These are phyloP conservation scores for Suillus sp. DNA, from an alignment of 768 basidiomycete genomes.

Conservation along the genomic window DNA sequence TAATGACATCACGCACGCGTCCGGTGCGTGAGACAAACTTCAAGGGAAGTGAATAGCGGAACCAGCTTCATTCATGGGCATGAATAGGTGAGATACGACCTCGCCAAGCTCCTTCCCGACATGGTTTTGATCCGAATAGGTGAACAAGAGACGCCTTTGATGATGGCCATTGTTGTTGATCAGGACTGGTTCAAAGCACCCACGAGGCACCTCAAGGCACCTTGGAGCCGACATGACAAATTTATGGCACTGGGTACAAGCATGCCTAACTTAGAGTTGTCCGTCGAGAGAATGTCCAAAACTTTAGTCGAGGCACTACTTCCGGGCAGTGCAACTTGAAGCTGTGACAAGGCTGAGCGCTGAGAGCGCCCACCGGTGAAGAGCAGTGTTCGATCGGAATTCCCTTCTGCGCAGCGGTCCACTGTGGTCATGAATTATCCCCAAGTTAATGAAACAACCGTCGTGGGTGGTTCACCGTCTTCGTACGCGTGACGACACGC, in stretches of 20 bases:
- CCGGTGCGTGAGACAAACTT: background rate
- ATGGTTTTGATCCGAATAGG: slow-evolving; percentile 1
- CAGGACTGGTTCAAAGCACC: background rate
- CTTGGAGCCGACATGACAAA: background rate
- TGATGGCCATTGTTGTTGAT: background rate
- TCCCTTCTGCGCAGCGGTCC: background rate
- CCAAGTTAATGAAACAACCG: background rate
- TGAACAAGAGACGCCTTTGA: background rate
- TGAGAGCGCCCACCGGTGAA: background rate
- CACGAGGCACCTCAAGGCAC: background rate
- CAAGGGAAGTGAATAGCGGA: background rate
- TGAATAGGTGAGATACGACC: background rate
- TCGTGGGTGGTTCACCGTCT: background rate
- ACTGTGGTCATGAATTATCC: slow-evolving; percentile 3
- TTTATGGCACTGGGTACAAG: background rate
- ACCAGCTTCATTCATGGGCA: background rate
- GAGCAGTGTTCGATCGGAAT: background rate
- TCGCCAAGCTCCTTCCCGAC: background rate
- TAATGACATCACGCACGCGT: background rate
- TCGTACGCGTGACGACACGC: background rate
- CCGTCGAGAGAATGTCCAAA: background rate
- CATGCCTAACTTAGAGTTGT: background rate
- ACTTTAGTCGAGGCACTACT: background rate
- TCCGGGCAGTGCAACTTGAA: slow-evolving; percentile 3
- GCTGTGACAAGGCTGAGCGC: slow-evolving; percentile 1